Percentiles rank a stretch among this genome's conserved stretches.
These are phyloP conservation scores for Nannochloris sp. DNA, from an alignment of 139 green algal genomes.

Conservation along the genomic window DNA sequence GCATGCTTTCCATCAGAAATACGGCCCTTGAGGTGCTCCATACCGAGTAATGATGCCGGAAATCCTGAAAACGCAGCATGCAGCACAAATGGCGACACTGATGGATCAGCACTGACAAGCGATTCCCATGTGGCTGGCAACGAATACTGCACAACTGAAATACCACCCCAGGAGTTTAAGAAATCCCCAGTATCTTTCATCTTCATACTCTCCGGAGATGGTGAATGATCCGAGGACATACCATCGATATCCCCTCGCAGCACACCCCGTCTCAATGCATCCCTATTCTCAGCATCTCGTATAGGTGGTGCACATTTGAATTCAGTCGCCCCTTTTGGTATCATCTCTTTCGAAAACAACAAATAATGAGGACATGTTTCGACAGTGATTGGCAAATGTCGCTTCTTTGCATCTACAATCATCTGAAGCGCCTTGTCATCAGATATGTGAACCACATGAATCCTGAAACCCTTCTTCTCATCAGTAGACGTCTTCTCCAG, in stretches of 20 bases:
- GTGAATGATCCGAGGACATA: conserved; percentile 86
- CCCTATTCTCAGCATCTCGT: conserved; percentile 48
- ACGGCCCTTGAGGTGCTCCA: conserved; percentile 54
- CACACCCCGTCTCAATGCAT: conserved; percentile 44
- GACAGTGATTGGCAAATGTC: conserved; percentile 61
- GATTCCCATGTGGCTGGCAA: conserved; percentile 75
- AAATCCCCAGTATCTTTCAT: conserved; percentile 76
- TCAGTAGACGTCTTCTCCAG: neutral
- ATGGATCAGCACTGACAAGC: conserved; percentile 7
- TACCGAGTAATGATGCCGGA: conserved; percentile 53
- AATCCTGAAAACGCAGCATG: conserved; percentile 14
- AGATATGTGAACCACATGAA: conserved; percentile 18
- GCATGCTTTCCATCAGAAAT: conserved; percentile 66
- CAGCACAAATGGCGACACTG: conserved; percentile 5
- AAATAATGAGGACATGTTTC: conserved; percentile 95
- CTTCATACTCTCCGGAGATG: conserved; percentile 64
- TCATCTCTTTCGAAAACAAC: conserved; percentile 62
- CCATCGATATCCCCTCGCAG: conserved; percentile 46
- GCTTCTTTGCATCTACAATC: conserved; percentile 26
- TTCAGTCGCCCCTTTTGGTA: conserved; percentile 57
- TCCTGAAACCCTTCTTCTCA: conserved; percentile 22
- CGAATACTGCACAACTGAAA: conserved; percentile 80
- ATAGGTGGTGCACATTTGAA: conserved; percentile 87
- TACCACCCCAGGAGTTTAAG: conserved; percentile 85
- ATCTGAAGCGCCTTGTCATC: conserved; percentile 19